These are phyloP conservation scores for Globisporangium orthogonon DNA, from an alignment of 352 stramenopile species.

Conservation along the genomic window DNA sequence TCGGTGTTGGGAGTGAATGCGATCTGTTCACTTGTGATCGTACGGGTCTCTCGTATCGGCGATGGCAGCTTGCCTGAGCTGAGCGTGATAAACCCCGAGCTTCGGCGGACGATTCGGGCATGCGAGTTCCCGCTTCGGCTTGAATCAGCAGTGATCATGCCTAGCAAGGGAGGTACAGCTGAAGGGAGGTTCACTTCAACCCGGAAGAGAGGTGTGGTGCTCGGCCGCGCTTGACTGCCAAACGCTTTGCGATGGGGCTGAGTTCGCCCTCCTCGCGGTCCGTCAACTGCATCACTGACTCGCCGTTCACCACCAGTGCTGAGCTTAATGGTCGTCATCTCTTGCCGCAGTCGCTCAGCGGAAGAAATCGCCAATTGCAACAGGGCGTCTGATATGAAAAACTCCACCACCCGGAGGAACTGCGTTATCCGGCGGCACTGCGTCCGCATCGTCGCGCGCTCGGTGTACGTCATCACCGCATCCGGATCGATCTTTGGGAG, in stretches of 20 bases:
- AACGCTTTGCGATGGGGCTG: background rate
- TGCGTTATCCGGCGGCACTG: conserved; percentile 90
- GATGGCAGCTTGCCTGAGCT: conserved; percentile 5
- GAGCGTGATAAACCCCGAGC: conserved; percentile 17
- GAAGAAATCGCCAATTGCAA: conserved; percentile 67
- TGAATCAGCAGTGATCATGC: background rate
- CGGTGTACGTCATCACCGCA: conserved; percentile 92
- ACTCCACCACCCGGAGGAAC: conserved; percentile 91
- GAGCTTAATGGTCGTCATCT: conserved; percentile 40
- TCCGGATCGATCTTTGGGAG: conserved; percentile 17
- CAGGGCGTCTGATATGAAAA: conserved; percentile 78
- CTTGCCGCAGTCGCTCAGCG: conserved; percentile 25
- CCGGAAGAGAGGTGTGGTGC: conserved; percentile 47
- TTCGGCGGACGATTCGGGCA: conserved; percentile 11
- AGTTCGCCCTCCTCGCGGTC: background rate
- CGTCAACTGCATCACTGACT: background rate
- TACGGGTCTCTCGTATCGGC: background rate
- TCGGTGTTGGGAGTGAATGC: conserved; percentile 48
- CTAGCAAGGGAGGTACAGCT: conserved; percentile 13
- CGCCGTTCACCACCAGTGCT: background rate
- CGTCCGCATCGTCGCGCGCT: conserved; percentile 85
- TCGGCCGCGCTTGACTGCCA: background rate
- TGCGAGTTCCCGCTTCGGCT: background rate
- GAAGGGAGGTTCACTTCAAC: conserved; percentile 53
- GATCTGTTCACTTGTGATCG: conserved; percentile 25